Base-by-base conservation (phyloP, 2,329 filamentous ascomycete species). In the Blumeriella jaapii region DNA sequence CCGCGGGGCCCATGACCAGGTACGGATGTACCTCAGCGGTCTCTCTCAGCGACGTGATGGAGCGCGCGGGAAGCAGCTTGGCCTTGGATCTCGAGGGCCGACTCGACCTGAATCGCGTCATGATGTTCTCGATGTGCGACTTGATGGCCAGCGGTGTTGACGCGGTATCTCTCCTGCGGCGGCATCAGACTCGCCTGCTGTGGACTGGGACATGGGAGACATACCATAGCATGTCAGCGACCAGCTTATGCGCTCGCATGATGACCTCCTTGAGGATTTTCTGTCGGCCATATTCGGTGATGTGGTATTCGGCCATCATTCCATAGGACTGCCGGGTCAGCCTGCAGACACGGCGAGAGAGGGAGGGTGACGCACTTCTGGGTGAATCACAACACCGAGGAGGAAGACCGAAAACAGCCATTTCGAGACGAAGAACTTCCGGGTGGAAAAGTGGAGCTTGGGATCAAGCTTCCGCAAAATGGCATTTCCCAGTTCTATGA, bases 401-500 rank as follows among this genome's bases (percentile, higher is more conserved):
- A 96, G 65, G 59, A 91, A 95, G 33, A 80, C 79, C 44, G 85
- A 82, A 57, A 96, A 94, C 43, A 95, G 78, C 77, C 89, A 98
- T 55, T 87, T 82, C 51, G 80, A 83, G 44, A 95, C 78, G 46
- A 96, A 71, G 64, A 87, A 93, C 48, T 77, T 77, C 43, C 85
- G 75, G 24, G 85, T 85, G 47, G 74, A 75, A 46, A 82, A 78
- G 42, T 82, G 75, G 45, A 73, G 73, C 47, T 80, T 78, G 46
- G 69, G 69, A 45, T 83, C 77, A 40, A 94, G 64, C 51, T 86
- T 86, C 40, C 71, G 69, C 28, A 94, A 63, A 40, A 95, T 84
- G 44, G 85, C 83, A 56, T 81, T 83, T 45, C 84, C 82, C 47
- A 98, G 72, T 53, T 86, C 80, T 53, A 95, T 62, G 13, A 91